Conservation (phyloP, 2,329 filamentous ascomycete species). For the Sporothrix mexicana region DNA sequence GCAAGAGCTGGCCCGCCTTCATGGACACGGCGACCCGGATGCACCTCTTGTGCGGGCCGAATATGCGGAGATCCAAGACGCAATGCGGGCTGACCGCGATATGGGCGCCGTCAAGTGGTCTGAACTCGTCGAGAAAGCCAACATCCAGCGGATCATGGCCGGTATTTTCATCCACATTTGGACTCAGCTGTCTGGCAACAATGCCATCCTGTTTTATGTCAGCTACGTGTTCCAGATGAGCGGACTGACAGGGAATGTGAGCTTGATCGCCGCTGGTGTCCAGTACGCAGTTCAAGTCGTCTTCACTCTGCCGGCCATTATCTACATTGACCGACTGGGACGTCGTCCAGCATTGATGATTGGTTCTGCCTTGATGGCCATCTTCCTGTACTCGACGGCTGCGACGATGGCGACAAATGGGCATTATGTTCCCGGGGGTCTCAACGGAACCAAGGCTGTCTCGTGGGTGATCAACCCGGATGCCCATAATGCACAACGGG, state of each 20-base stretch:
- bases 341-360: constrained; percentile 71
- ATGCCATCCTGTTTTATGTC: constrained; percentile 75
- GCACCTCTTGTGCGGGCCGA: constrained; percentile 71
- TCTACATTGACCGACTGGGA: constrained; percentile 78
- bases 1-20: constrained; percentile 59
- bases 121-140: constrained; percentile 74
- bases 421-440: constrained; percentile 42
- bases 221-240: constrained; percentile 75
- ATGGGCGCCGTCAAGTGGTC: constrained; percentile 72
- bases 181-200: constrained; percentile 79
- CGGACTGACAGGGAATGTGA: constrained; percentile 62
- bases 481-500: constrained; percentile 49
- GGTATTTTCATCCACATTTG: constrained; percentile 77
- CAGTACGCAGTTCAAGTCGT: constrained; percentile 81
- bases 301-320: constrained; percentile 76
- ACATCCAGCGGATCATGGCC: constrained; percentile 75
- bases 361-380: constrained; percentile 68
- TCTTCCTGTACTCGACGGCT: constrained; percentile 55
- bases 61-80: constrained; percentile 73
- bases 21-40: constrained; percentile 68
- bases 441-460: constrained; percentile 50
- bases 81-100: constrained; percentile 73
- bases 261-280: constrained; percentile 69
- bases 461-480: constrained; percentile 53
- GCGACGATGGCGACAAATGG: constrained; percentile 53